Percentiles rank a stretch among this genome's conserved stretches.
Conservation (phyloP, 257 asterid genomes). For the Solanum neorickii region DNA sequence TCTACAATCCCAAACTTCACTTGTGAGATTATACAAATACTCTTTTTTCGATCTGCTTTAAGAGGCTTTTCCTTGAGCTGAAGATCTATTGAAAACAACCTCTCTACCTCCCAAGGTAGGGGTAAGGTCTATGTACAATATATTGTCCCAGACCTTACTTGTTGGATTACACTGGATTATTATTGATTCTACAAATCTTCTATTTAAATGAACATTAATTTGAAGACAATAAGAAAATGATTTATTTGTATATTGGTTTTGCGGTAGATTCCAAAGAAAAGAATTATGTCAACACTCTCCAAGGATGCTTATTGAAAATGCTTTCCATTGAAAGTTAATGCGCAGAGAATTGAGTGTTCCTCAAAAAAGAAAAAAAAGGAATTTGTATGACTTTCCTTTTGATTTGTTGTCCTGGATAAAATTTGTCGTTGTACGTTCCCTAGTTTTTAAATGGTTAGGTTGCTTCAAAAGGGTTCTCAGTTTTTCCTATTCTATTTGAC, state of each 20-base stretch:
- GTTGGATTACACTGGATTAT: neutral
- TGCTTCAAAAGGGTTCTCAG: too few species aligned
- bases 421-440: too few species aligned
- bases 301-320: neutral
- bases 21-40: neutral
- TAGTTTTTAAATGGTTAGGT: too few species aligned
- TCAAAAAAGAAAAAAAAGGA: too few species aligned
- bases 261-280: neutral
- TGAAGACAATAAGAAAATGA: neutral
- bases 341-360: neutral
- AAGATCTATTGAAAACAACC: neutral
- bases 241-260: neutral
- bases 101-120: neutral
- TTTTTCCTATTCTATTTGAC: too few species aligned
- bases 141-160: neutral
- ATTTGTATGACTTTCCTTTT: too few species aligned
- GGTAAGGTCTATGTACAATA: neutral
- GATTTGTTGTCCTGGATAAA: too few species aligned
- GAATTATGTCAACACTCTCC: neutral
- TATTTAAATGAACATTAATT: neutral
- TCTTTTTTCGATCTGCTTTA: too few species aligned
- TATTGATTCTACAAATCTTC: neutral
- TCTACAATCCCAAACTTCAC: neutral
- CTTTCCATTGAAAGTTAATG: neutral
- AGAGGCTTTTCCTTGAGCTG: neutral